Evolutionary conservation across 495 filamentous ascomycete species (phyloP).

Genomic region (Melanomma pulvis-pyrius): DNA sequence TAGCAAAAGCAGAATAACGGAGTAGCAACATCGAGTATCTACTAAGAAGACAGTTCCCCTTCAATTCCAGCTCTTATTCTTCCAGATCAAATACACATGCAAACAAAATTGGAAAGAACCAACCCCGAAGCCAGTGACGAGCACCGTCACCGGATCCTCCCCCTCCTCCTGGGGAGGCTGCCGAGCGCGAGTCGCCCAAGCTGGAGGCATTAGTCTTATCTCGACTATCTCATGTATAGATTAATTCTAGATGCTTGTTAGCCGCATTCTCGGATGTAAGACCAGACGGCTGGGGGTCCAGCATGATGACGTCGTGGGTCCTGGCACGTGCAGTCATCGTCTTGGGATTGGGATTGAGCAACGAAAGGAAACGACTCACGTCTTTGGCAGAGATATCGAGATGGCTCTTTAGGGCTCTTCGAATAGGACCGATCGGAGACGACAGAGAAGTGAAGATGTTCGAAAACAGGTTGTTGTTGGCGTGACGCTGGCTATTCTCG

Average conservation of each 20-base stretch:
- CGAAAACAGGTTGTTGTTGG: background rate
- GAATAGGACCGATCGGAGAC: too few species aligned
- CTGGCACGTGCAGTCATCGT: background rate
- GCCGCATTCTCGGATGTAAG: background rate
- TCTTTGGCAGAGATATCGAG: too few species aligned
- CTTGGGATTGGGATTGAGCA: background rate
- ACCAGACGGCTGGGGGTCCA: background rate
- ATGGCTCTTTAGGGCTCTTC: too few species aligned
- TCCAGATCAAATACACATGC: too few species aligned
- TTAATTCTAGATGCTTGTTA: background rate
- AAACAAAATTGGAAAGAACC: slow-evolving; percentile 16
- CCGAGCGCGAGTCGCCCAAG: slow-evolving; percentile 17
- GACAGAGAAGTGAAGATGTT: background rate
- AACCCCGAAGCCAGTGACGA: slow-evolving; percentile 44
- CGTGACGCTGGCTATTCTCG: background rate
- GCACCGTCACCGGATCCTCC: slow-evolving; percentile 39
- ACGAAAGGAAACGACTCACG: too few species aligned
- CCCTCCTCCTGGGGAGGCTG: slow-evolving; percentile 28
- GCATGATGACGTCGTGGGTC: background rate
- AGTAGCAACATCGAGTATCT: too few species aligned
- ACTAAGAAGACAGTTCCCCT: too few species aligned
- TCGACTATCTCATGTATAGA: background rate
- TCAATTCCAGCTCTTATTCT: too few species aligned
- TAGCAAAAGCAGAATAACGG: too few species aligned
- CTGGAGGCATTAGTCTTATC: slow-evolving; percentile 19